Base-by-base conservation (phyloP, 495 filamentous ascomycete genomes). In the Articulospora tetracladia region DNA sequence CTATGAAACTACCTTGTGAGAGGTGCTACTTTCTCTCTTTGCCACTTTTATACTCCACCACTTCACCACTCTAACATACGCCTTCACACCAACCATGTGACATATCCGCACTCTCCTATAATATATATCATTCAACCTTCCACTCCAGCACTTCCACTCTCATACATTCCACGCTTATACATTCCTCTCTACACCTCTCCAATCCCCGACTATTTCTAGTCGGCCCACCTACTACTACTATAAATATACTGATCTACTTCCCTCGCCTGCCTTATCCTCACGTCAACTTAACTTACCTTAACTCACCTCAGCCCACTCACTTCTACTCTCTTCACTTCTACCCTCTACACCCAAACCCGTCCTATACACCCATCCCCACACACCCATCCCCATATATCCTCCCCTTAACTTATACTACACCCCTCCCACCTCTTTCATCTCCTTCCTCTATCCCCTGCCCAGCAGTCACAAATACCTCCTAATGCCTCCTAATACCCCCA, bases 181-280 rank as follows among this genome's bases (percentile, higher is more conserved):
- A n/a, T n/a, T n/a, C n/a, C n/a, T n/a, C n/a, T n/a, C n/a, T n/a
- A n/a, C n/a, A n/a, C n/a, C n/a, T n/a, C n/a, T n/a, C n/a, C n/a
- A n/a, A n/a, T n/a, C n/a, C n/a, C n/a, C n/a, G n/a, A n/a, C n/a
- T n/a, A n/a, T n/a, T n/a, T n/a, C n/a, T n/a, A n/a, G n/a, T n/a
- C n/a, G n/a, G n/a, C n/a, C n/a, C n/a, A n/a, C n/a, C n/a, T n/a
- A n/a, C n/a, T n/a, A n/a, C n/a, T 79, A 87, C n/a, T n/a, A n/a
- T n/a, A n/a, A n/a, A n/a, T n/a, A n/a, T 55, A 30, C 53, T 55
- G 25, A 55, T 30, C 28, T 34, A 19, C n/a, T n/a, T 26, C 13
- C 30, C 39, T 39, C n/a, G 23, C 23, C 54, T 57, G 19, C 24
- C 54, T 32, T 34, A 46, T 20, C 36, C 30, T 57, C 34, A 24